Percentiles rank a stretch among this genome's conserved stretches.
phyloP scores from a whole-genome alignment of 495 filamentous ascomycete species.

The Aspergillus ellipticus region DNA sequence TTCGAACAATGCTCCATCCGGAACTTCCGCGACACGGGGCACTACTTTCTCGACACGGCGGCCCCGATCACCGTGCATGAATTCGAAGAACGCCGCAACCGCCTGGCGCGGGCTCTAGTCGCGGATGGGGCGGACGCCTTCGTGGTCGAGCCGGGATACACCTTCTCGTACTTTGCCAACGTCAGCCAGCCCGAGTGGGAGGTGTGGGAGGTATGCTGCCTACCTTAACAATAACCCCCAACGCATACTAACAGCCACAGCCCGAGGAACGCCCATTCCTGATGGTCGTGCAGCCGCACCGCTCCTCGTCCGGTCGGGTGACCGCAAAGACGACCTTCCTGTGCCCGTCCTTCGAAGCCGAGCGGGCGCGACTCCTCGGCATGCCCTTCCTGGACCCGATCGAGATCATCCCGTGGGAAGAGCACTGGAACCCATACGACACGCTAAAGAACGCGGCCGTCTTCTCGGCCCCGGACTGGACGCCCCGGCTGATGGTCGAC shows the following conservation, averaged over 20 bases:
- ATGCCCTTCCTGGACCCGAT: constrained; percentile 46
- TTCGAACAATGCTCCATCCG: constrained; percentile 46
- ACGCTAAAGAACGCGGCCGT: constrained; percentile 37
- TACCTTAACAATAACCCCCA: too few relatives aligned
- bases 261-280: constrained; percentile 56
- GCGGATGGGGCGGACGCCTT: constrained; percentile 45
- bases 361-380: constrained; percentile 45
- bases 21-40: constrained; percentile 34
- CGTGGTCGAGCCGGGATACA: constrained; percentile 54
- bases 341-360: constrained; percentile 51
- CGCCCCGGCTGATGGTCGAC: constrained; percentile 49
- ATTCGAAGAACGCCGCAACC: constrained; percentile 43
- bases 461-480: constrained; percentile 14
- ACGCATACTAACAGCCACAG: constrained; percentile 10
- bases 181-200: constrained; percentile 55
- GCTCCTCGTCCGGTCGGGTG: constrained; percentile 28
- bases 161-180: constrained; percentile 56
- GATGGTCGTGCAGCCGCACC: constrained; percentile 46
- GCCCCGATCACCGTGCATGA: constrained; percentile 35
- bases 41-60: constrained; percentile 44
- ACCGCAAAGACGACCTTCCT: constrained; percentile 48
- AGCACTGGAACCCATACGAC: constrained; percentile 54
- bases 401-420: constrained; percentile 50
- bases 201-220: constrained; percentile 41
- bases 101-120: constrained; percentile 44